phyloP scores from a whole-genome alignment of 345 rosid species.

The Brassica napus region DNA sequence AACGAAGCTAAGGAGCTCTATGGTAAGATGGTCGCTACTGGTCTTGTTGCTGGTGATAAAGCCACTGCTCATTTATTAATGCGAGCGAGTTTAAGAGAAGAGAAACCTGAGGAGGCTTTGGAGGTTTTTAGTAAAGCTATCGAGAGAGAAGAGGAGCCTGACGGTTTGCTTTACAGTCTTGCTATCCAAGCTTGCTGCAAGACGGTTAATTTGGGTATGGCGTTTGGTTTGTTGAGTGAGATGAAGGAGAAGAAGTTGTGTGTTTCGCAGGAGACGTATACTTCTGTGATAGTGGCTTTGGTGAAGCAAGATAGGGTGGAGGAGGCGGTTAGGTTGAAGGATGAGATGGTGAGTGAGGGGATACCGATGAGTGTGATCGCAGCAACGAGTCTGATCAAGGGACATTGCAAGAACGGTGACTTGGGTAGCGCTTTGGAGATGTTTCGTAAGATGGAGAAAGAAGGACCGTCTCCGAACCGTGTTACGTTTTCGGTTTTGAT shows the following conservation, averaged over 20 bases:
- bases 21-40: slow-evolving; percentile 49
- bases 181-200: slow-evolving; percentile 53
- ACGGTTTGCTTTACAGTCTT: slow-evolving; percentile 45
- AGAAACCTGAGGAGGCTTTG: slow-evolving; percentile 53
- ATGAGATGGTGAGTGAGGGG: slow-evolving; percentile 72
- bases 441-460: slow-evolving; percentile 54
- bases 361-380: slow-evolving; percentile 55
- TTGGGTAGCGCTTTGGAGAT: slow-evolving; percentile 55
- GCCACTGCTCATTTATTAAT: slow-evolving; percentile 47
- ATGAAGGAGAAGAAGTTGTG: slow-evolving; percentile 54
- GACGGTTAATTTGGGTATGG: slow-evolving; percentile 46
- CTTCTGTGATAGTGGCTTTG: slow-evolving; percentile 55
- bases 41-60: slow-evolving; percentile 49
- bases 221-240: slow-evolving; percentile 56
- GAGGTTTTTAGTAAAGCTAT: slow-evolving; percentile 46
- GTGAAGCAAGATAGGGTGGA: slow-evolving; percentile 58
- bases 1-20: slow-evolving; percentile 50
- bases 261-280: slow-evolving; percentile 49
- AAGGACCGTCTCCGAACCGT: slow-evolving; percentile 61
- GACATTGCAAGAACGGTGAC: slow-evolving; percentile 56
- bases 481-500: slow-evolving; percentile 67
- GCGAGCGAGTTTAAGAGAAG: slow-evolving; percentile 57
- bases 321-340: slow-evolving; percentile 71
- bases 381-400: slow-evolving; percentile 69
- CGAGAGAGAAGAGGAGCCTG: slow-evolving; percentile 55